Base-by-base conservation (phyloP, 768 basidiomycete species). In the Rhodotorula diobovata region DNA sequence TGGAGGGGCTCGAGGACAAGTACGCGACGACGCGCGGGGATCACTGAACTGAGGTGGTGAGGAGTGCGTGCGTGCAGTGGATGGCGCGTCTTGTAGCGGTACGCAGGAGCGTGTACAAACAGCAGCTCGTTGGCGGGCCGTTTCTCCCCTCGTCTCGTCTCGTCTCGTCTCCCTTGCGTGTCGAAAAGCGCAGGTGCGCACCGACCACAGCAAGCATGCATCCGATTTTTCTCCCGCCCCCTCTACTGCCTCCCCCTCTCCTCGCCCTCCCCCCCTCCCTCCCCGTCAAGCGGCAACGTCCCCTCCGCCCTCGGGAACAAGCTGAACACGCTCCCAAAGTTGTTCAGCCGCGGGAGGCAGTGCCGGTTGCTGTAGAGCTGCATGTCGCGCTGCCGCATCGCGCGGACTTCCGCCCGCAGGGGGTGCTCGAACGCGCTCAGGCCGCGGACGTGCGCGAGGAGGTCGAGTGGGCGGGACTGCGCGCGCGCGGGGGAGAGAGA, bases 11-110 rank as follows among this genome's bases (percentile, higher is more conserved):
- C 25, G 32, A 60, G n/a, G 70, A 71, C 56, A 59, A 56, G 70
- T 71, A 71, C 30, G 39, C 46, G 48, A 63, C 56, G 50, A 67
- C 70, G 23, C 54, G 66, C 43, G 70, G 70, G 16, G 70, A 71
- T n/a, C 70, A 71, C 37, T 71, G 55, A 63, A 57, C 6, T 1
- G 67, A 9, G 32, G 30, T 34, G 28, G 54, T 34, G 55, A 18
- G 15, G 39, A 39, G 39, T 7, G 39, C 39, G 39, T 7, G 39
- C 25, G 55, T 25, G 32, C 20, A 7, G 30, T 15, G n/a, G 34
- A 56, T 1, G 16, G 55, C 3, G 30, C 53, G 35, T 3, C 55
- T 18, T 54, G 53, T 54, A 54, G 30, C 53, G 11, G 50, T 34
- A 54, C n/a, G 32, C 15, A 4, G 30, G 18, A 48, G 46, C 8